phyloP scores from a whole-genome alignment of 345 rosid genomes.

The Carallia pectinifolia region DNA sequence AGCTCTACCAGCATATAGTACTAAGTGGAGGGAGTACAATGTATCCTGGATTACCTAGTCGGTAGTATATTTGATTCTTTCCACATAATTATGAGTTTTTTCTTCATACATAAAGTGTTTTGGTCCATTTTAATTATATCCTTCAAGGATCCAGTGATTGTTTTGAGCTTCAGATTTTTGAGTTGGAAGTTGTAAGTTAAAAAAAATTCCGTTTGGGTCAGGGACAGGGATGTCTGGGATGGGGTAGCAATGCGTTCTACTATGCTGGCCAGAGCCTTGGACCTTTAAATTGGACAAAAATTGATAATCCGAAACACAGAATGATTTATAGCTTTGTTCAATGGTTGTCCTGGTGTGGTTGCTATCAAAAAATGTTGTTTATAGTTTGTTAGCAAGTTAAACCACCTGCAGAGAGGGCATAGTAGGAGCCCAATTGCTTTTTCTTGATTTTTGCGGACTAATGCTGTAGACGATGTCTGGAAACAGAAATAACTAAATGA shows the following conservation, averaged over 20 bases:
- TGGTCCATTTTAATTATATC: too few species aligned
- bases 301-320: not conserved
- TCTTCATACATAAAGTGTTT: not conserved
- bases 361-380: not conserved
- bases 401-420: not conserved
- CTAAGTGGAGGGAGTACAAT: constrained; percentile 99
- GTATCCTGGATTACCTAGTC: constrained; percentile 98
- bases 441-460: constrained; percentile 6
- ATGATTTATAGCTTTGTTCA: not conserved
- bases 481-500: constrained; percentile 5
- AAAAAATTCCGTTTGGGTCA: too few species aligned
- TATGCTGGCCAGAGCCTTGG: too few species aligned
- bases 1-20: constrained; percentile 97
- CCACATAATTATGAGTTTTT: not conserved
- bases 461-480: not conserved
- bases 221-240: too few species aligned
- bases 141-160: too few species aligned
- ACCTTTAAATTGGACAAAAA: not conserved
- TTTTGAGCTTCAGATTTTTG: too few species aligned
- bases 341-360: not conserved
- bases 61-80: constrained; percentile 41
- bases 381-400: not conserved
- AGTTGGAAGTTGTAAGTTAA: too few species aligned
- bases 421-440: not conserved
- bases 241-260: too few species aligned